Evolutionary conservation across 108 stramenopile genomes (phyloP).

Genomic region (Cyclotella distinguenda): DNA sequence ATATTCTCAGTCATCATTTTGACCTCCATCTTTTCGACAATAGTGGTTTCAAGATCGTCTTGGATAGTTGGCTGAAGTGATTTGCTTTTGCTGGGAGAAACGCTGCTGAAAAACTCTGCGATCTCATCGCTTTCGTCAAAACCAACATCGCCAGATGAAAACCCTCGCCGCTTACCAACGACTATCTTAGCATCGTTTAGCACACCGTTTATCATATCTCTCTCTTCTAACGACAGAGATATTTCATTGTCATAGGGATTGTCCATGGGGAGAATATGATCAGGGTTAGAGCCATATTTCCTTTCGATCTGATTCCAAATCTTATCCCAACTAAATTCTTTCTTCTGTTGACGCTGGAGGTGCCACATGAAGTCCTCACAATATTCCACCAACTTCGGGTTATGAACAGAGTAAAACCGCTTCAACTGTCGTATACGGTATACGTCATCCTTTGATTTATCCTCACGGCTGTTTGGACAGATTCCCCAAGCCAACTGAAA

Average conservation of each 20-base stretch:
- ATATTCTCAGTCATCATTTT: slow-evolving; percentile 7
- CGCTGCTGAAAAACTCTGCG: slow-evolving; percentile 23
- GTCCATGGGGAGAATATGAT: slow-evolving; percentile 50
- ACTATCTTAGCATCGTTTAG: slow-evolving; percentile 33
- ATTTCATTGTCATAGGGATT: slow-evolving; percentile 37
- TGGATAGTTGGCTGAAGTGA: neutral
- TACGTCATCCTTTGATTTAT: slow-evolving; percentile 28
- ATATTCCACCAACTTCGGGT: slow-evolving; percentile 40
- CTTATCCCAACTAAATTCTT: slow-evolving; percentile 38
- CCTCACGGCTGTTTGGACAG: slow-evolving; percentile 40
- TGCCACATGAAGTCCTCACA: slow-evolving; percentile 47
- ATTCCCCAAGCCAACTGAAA: slow-evolving; percentile 67
- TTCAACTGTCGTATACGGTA: slow-evolving; percentile 34
- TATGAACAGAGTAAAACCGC: slow-evolving; percentile 56
- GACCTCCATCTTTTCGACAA: slow-evolving; percentile 27
- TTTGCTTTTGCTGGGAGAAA: slow-evolving; percentile 11
- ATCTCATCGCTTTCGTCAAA: slow-evolving; percentile 48
- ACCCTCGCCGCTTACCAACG: slow-evolving; percentile 23
- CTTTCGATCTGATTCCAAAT: slow-evolving; percentile 43
- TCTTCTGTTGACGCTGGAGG: slow-evolving; percentile 27
- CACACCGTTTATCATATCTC: slow-evolving; percentile 41
- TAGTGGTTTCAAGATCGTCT: slow-evolving; percentile 13
- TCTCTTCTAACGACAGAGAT: slow-evolving; percentile 40
- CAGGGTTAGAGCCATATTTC: slow-evolving; percentile 53
- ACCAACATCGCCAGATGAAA: slow-evolving; percentile 15